Conservation (phyloP, 352 stramenopile genomes). For the Pythium myriotylum region DNA sequence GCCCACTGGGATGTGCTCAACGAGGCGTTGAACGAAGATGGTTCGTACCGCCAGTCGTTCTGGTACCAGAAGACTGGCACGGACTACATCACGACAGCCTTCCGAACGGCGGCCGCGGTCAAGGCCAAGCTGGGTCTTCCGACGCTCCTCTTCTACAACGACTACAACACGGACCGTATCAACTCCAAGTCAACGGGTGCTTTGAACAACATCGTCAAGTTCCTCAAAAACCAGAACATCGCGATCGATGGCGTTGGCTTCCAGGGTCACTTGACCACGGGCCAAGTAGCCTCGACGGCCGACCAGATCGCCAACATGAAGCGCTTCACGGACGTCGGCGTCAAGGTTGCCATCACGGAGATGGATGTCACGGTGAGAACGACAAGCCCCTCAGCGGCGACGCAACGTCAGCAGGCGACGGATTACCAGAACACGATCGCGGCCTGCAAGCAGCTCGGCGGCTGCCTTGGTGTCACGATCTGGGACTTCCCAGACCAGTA, state of each 20-base stretch:
- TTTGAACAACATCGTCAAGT: too few species aligned
- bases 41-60: too few species aligned
- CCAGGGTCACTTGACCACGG: neutral
- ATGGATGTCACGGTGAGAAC: neutral
- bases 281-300: neutral
- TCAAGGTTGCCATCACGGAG: neutral
- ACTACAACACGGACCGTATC: too few species aligned
- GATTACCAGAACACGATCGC: neutral
- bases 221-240: neutral
- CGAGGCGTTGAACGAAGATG: too few species aligned
- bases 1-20: too few species aligned
- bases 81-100: too few species aligned
- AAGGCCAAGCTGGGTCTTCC: too few species aligned
- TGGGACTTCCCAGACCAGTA: neutral
- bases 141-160: too few species aligned
- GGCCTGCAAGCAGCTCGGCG: neutral
- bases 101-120: too few species aligned
- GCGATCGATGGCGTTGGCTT: neutral
- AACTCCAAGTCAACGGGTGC: too few species aligned
- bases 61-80: too few species aligned
- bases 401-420: neutral
- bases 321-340: neutral
- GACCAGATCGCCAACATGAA: constrained; percentile 1
- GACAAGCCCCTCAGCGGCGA: neutral
- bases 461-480: neutral